Base-by-base conservation (phyloP, 2,329 filamentous ascomycete genomes). In the Trichocomaceae sp. region DNA sequence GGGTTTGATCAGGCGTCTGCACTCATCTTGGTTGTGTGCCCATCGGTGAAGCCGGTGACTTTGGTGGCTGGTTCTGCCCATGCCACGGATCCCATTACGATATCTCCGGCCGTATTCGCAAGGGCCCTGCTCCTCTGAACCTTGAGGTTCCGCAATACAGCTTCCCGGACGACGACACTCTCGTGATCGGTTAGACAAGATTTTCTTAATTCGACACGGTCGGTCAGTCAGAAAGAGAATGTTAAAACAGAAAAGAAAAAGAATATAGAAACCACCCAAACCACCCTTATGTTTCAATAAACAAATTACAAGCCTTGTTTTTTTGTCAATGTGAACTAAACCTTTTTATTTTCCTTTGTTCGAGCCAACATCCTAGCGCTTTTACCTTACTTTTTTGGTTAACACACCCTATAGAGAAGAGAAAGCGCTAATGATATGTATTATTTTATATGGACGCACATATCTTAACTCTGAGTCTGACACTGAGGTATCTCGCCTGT, bases 31-130 rank as follows among this genome's bases (percentile, higher is more conserved):
- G 93, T 78, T 99, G 93, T 83, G 93, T 99, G 66, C 93, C 93
- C 72, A 99, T 99, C 69, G 93, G 95, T 70, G 93, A 99, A 81
- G 90, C 93, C 62, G 93, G 93, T 75, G 95, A 99, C 77, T 99
- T 81, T 70, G 93, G 93, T 73, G 93, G 93, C 72, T 99, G 93
- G 93, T 99, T 99, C 87, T 99, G 93, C 82, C 93, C 93, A 63
- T 99, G 93, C 88, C 93, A 99, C 84, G 93, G 93, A 76, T 96
- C 91, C 66, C 93, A 99, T 83, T 99, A 99, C 84, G 93, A 99
- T 75, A 97, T 99, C 75, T 97, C 91, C 62, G 93, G 93, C 75
- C 90, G 93, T 77, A 89, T 96, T 83, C 86, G 93, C 81, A 96
- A 89, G 83, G 93, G 93, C 63, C 93, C 93, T 61, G 93, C 93